phyloP scores from a whole-genome alignment of 345 rosid species.

The Populus pruinosa region DNA sequence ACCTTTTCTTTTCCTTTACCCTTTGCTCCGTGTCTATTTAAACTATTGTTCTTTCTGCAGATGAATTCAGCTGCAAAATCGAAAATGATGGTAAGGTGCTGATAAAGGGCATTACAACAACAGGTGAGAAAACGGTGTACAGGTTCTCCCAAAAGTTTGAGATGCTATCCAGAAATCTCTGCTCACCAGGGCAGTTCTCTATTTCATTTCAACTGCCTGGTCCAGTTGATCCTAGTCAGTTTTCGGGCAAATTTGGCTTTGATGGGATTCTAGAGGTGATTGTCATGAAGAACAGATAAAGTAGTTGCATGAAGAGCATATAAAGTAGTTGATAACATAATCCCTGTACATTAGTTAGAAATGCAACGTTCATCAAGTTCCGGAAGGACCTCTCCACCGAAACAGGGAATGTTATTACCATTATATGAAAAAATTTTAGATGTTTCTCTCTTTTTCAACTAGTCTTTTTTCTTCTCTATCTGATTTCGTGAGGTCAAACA shows the following conservation, averaged over 20 bases:
- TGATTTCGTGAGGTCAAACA: neutral
- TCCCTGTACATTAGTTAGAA: too few relatives aligned
- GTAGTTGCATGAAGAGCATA: neutral
- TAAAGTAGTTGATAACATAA: too few relatives aligned
- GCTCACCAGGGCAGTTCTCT: conserved; percentile 72
- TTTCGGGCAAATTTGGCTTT: conserved; percentile 41
- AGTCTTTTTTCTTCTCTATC: too few relatives aligned
- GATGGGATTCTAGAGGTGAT: conserved; percentile 66
- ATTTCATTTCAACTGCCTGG: conserved; percentile 69
- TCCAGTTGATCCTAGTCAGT: conserved; percentile 48
- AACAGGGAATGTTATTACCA: too few relatives aligned
- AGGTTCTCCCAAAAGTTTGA: conserved; percentile 46
- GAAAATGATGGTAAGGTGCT: conserved; percentile 50
- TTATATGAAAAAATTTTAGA: neutral
- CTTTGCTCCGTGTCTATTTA: neutral
- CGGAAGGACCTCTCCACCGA: neutral
- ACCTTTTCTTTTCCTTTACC: neutral
- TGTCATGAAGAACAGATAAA: conserved; percentile 25
- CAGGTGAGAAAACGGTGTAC: conserved; percentile 59
- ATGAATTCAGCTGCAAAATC: conserved; percentile 59
- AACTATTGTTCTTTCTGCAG: conserved; percentile 34
- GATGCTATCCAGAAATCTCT: conserved; percentile 59
- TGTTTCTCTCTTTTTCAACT: neutral
- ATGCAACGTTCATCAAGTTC: too few relatives aligned
- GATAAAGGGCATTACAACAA: conserved; percentile 58